Evolutionary conservation across 2,329 filamentous ascomycete species (phyloP).

Genomic region (Aspergillus jensenii): DNA sequence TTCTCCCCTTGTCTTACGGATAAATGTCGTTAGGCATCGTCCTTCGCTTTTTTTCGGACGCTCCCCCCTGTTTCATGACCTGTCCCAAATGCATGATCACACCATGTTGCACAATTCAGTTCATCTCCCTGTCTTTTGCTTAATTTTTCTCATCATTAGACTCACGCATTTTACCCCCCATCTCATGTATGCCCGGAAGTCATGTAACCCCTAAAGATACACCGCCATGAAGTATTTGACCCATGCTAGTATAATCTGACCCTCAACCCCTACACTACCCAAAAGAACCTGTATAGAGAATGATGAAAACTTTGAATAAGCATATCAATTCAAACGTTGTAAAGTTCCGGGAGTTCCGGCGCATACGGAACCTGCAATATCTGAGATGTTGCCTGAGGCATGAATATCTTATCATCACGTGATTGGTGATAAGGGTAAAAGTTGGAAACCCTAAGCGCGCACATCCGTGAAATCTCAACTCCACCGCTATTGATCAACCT

Average conservation of each 20-base stretch:
- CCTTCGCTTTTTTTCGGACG: slow-evolving; percentile 21
- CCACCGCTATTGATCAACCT: slow-evolving; percentile 4
- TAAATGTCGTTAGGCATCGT: slow-evolving; percentile 6
- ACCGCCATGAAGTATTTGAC: slow-evolving; percentile 31
- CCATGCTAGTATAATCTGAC: slow-evolving; percentile 19
- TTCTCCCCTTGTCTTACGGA: slow-evolving; percentile 4
- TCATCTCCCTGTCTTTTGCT: slow-evolving; percentile 7
- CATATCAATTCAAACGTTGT: background rate
- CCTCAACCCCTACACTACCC: slow-evolving; percentile 19
- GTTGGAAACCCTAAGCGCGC: slow-evolving; percentile 31
- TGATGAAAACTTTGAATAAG: slow-evolving; percentile 19
- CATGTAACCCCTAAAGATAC: slow-evolving; percentile 42
- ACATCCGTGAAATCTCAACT: slow-evolving; percentile 27
- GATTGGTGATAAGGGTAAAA: slow-evolving; percentile 29
- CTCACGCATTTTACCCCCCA: slow-evolving; percentile 18
- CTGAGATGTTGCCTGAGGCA: slow-evolving; percentile 18
- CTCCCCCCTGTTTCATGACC: slow-evolving; percentile 19
- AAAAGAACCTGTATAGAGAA: slow-evolving; percentile 31
- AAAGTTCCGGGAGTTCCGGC: background rate
- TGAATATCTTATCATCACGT: slow-evolving; percentile 21
- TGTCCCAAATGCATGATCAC: slow-evolving; percentile 19
- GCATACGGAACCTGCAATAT: background rate
- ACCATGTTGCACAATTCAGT: slow-evolving; percentile 16
- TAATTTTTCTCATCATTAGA: slow-evolving; percentile 28
- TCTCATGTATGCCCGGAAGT: slow-evolving; percentile 42